Conservation (phyloP, 768 basidiomycete species). For the Porpolomopsis calyptriformis region DNA sequence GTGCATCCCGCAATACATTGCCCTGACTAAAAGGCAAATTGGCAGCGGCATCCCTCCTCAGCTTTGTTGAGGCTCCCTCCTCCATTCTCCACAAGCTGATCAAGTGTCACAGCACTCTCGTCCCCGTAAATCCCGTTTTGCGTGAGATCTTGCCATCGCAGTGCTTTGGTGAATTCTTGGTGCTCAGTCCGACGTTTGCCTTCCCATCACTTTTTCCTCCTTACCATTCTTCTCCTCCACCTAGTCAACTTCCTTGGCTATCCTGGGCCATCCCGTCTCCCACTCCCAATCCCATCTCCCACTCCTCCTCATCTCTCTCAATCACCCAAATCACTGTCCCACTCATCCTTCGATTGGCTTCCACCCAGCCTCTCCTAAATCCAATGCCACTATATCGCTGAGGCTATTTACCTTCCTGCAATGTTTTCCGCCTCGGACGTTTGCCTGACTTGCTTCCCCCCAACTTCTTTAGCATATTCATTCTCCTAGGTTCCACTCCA, state of each 20-base stretch:
- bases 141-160: not conserved
- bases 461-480: slow-evolving; percentile 42
- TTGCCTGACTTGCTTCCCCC: slow-evolving; percentile 45
- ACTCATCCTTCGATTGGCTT: slow-evolving; percentile 48
- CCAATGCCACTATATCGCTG: slow-evolving; percentile 38
- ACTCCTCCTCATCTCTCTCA: too few relatives aligned
- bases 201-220: not conserved
- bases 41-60: not conserved
- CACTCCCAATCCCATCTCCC: too few relatives aligned
- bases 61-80: not conserved
- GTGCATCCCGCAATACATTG: not conserved
- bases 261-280: too few relatives aligned
- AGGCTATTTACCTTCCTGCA: slow-evolving; percentile 69
- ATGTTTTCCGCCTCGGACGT: slow-evolving; percentile 64
- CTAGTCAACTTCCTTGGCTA: too few relatives aligned
- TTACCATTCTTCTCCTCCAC: too few relatives aligned
- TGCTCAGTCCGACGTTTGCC: not conserved
- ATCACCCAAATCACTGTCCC: slow-evolving; percentile 58
- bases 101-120: too few relatives aligned
- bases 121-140: too few relatives aligned
- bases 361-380: slow-evolving; percentile 13
- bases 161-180: not conserved
- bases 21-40: not conserved
- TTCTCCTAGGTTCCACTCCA: slow-evolving; percentile 40
- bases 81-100: too few relatives aligned